Evolutionary conservation across 208 protist genomes (phyloP).

Genomic region (Crithidia bombi): DNA sequence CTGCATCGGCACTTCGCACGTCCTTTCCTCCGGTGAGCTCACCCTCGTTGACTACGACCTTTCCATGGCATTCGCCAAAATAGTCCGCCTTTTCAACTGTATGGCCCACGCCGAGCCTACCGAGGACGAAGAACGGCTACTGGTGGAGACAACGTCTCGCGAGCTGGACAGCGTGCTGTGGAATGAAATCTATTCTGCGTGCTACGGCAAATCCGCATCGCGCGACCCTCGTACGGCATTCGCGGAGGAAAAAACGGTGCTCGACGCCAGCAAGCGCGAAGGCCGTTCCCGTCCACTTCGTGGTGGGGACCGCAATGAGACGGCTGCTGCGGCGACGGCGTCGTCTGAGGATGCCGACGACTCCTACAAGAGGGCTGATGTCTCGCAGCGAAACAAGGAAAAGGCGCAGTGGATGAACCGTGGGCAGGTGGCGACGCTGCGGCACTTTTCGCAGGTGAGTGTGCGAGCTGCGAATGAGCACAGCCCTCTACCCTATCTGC

Average conservation of each 20-base stretch:
- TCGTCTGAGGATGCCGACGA: background rate
- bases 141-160: constrained; percentile 51
- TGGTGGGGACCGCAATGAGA: background rate
- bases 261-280: background rate
- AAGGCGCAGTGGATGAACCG: constrained; percentile 24
- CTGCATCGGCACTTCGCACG: constrained; percentile 57
- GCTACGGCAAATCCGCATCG: constrained; percentile 38
- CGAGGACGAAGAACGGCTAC: constrained; percentile 56
- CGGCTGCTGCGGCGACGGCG: background rate
- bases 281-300: constrained; percentile 10
- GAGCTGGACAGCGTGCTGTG: constrained; percentile 55
- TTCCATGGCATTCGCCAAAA: constrained; percentile 63
- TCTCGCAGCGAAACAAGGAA: constrained; percentile 5
- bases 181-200: constrained; percentile 68
- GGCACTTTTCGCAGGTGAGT: constrained; percentile 62
- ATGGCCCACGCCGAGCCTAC: constrained; percentile 61
- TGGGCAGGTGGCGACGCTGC: constrained; percentile 45
- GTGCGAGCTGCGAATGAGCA: constrained; percentile 43
- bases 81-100: constrained; percentile 74
- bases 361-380: constrained; percentile 1
- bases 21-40: constrained; percentile 39
- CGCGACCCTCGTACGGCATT: background rate
- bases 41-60: constrained; percentile 58
- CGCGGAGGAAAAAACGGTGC: background rate
- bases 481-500: constrained; percentile 58